Base-by-base conservation (phyloP, 768 basidiomycete species). In the Termitomyces sp. region DNA sequence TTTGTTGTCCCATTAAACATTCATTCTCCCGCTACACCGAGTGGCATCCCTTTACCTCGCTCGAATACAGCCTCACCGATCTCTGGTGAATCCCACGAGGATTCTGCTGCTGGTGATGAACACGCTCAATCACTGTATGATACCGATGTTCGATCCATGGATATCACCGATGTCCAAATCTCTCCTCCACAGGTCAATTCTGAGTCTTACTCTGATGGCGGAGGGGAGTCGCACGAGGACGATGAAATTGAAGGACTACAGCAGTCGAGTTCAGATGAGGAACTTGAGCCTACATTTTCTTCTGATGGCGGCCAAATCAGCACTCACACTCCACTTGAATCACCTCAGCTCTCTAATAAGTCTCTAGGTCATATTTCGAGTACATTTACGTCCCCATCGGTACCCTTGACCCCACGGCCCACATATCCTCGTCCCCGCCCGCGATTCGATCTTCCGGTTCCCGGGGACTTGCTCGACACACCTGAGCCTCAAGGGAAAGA, bases 331-430 rank as follows among this genome's bases (percentile, higher is more conserved):
- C 67, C 59, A 35, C 62, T 65, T 55, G 54, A 62, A 67, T 60
- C 68, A 59, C 51, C 64, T 65, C 58, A 61, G 69, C 58, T 49
- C 68, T 62, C 61, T 66, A 65, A 66, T 67, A 70, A 62, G 72
- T 78, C 49, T 72, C 74, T 26, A 62, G 71, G 53, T 18, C 68
- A 67, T 6, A 68, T 74, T 26, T 74, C 79, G 2, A 75, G 69
- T 35, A 74, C 75, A 5, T 74, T 76, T 58, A 78, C 84, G 3
- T 87, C 87, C 28, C 84, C 87, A 3, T 85, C 85, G 3, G 59
- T 78, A 1, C 72, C 81, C 26, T 84, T 87, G 57, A 90, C 89
- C 0, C 88, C 87, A 9, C 89, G 86, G 0, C 87, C 87, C 32
- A 82, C 83, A 4, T 81, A 84, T 58, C 82, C 83, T 58, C 82